Evolutionary conservation across 441 rosid genomes (phyloP), one percentile per base, ranked within the genome.

Genomic region (Melastoma candidum): DNA sequence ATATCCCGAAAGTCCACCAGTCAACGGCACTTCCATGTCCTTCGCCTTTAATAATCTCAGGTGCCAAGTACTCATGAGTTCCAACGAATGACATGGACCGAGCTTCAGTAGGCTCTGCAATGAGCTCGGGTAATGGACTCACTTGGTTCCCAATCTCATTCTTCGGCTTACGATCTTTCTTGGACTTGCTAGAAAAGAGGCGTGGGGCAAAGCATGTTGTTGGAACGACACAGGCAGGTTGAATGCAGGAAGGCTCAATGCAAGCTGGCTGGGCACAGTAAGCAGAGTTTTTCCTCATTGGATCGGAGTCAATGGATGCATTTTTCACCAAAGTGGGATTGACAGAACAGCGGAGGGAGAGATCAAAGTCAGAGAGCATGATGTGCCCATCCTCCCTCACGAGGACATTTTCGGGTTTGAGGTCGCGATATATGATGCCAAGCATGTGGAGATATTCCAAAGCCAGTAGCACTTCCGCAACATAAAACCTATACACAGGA

Each of bases 21-120:
- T 89, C 95, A 2, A 89, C 95, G 10, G 95, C 97, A 58, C 95
- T 86, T 3, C 97, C 95, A 39, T 89, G 97, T 11, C 95, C 97
- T 58, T 89, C 90, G 26, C 97, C 97, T 0, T 90, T 77, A 46
- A 89, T 74, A 52, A 89, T 89, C 63, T 89, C 94, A 0, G 93
- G 95, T 24, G 95, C 95, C 58, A 89, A 64, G 46, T 89, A 89
- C 65, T 89, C 97, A 51, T 89, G 95, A 1, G 97, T 85, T 0
- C 97, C 95, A 0, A 89, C 97, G 48, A 89, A 89, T 2, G 95
- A 89, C 97, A 89, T 86, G 0, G 97, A 89, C 1, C 82, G 69
- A 1, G 82, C 95, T 50, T 89, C 77, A 1, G 93, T 82, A 2
- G 95, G 97, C 60, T 89, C 95, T 2, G 93, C 97, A 93, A 89